These are phyloP conservation scores for Otatea glauca DNA, from an alignment of 176 grass and related monocot genomes.

Conservation along the genomic window DNA sequence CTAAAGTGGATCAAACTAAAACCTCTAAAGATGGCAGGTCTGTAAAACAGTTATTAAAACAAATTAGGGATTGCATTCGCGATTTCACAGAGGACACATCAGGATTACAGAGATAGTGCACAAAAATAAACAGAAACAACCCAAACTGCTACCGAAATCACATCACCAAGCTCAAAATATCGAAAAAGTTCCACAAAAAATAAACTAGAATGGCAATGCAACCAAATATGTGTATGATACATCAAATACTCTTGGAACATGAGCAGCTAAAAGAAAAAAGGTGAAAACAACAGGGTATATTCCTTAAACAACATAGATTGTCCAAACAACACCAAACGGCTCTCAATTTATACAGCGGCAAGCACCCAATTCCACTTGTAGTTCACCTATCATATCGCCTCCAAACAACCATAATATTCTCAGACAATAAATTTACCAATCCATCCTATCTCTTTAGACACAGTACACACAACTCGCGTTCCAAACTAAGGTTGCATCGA, in stretches of 20 bases:
- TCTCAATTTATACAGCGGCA: not conserved
- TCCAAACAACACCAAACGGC: slow-evolving; percentile 10
- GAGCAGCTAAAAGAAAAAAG: not conserved
- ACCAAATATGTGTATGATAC: not conserved
- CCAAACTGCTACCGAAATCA: not conserved
- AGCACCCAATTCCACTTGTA: not conserved
- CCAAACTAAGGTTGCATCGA: not conserved
- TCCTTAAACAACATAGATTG: not conserved
- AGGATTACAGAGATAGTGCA: not conserved
- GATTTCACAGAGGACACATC: not conserved
- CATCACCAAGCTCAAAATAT: not conserved
- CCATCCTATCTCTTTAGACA: not conserved
- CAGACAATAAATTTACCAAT: not conserved
- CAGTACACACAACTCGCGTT: slow-evolving; percentile 3
- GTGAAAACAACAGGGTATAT: not conserved
- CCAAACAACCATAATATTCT: not conserved
- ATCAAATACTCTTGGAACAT: not conserved
- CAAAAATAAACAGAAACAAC: not conserved
- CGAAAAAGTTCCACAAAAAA: not conserved
- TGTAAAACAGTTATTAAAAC: not conserved
- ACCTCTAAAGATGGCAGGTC: not conserved
- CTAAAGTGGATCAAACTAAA: not conserved
- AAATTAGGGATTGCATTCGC: not conserved
- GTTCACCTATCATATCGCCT: not conserved
- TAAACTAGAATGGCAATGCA: not conserved